These are phyloP conservation scores for Phaeophleospora eucalypticola DNA, from an alignment of 2,329 filamentous ascomycete genomes.

Conservation along the genomic window DNA sequence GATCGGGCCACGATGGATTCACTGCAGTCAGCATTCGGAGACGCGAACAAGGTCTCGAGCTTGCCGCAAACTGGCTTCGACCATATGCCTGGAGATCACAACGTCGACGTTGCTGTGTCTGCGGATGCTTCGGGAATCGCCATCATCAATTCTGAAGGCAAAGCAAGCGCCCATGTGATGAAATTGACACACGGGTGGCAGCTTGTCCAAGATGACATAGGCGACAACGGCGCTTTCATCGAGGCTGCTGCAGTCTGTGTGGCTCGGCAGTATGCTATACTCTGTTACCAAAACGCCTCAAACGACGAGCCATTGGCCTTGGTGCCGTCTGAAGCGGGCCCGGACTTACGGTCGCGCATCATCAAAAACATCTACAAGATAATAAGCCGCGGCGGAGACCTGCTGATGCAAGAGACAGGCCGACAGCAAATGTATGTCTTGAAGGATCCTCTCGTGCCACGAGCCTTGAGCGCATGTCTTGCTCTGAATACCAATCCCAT, in stretches of 20 bases:
- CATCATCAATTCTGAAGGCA: constrained; percentile 41
- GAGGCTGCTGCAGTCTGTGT: constrained; percentile 32
- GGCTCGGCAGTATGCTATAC: constrained; percentile 31
- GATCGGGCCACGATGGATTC: constrained; percentile 70
- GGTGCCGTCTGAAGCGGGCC: constrained; percentile 40
- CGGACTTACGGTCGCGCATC: constrained; percentile 62
- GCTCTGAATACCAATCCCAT: constrained; percentile 68
- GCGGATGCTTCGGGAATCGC: constrained; percentile 47
- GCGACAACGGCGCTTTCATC: constrained; percentile 23
- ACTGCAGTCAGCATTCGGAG: constrained; percentile 57
- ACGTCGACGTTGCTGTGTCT: constrained; percentile 44
- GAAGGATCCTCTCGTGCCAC: constrained; percentile 66
- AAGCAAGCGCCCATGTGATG: constrained; percentile 33
- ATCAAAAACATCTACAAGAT: constrained; percentile 61
- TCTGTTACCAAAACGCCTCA: constrained; percentile 41
- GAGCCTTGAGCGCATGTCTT: constrained; percentile 73
- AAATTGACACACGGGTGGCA: constrained; percentile 29
- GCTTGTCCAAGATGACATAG: constrained; percentile 26
- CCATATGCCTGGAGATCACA: constrained; percentile 60
- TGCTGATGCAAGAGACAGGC: constrained; percentile 62
- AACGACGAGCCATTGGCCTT: constrained; percentile 49
- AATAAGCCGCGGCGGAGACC: constrained; percentile 72
- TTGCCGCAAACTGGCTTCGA: constrained; percentile 74
- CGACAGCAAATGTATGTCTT: constrained; percentile 59
- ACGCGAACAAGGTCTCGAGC: constrained; percentile 62